Evolutionary conservation across 345 rosid species (phyloP).

Genomic region (Lepidium aucheri): DNA sequence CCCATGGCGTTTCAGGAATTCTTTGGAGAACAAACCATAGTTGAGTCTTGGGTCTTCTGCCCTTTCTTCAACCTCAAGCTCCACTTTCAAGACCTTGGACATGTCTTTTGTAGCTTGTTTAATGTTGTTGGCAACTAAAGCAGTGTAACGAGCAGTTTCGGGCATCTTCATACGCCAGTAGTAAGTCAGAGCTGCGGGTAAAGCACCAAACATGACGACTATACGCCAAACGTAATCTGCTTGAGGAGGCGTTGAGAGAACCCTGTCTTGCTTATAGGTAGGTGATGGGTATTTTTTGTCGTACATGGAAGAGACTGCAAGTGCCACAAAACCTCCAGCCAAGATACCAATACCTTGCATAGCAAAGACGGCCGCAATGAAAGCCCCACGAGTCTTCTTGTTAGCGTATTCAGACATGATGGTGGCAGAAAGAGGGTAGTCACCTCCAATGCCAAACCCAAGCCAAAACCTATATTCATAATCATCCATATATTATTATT

Average conservation of each 20-base stretch:
- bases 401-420: conserved; percentile 83
- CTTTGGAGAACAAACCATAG: conserved; percentile 44
- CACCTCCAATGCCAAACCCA: conserved; percentile 79
- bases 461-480: conserved; percentile 43
- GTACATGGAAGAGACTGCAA: conserved; percentile 30
- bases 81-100: conserved; percentile 62
- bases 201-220: conserved; percentile 62
- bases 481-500: too few relatives aligned
- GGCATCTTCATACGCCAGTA: conserved; percentile 88
- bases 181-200: conserved; percentile 53
- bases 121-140: conserved; percentile 62
- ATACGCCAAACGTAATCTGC: conserved; percentile 64
- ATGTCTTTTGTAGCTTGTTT: conserved; percentile 58
- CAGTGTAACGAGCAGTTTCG: conserved; percentile 76
- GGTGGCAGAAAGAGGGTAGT: conserved; percentile 77
- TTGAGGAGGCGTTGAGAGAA: conserved; percentile 45
- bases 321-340: conserved; percentile 56
- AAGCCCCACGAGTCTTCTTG: conserved; percentile 74
- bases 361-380: conserved; percentile 74
- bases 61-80: conserved; percentile 40
- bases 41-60: conserved; percentile 18
- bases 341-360: conserved; percentile 85
- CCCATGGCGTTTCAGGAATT: conserved; percentile 45
- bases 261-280: conserved; percentile 24
- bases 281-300: conserved; percentile 39